Percentiles rank a stretch among this genome's conserved stretches.
These are phyloP conservation scores for Microsporum audouinii DNA, from an alignment of 2,329 filamentous ascomycete species.

Conservation along the genomic window DNA sequence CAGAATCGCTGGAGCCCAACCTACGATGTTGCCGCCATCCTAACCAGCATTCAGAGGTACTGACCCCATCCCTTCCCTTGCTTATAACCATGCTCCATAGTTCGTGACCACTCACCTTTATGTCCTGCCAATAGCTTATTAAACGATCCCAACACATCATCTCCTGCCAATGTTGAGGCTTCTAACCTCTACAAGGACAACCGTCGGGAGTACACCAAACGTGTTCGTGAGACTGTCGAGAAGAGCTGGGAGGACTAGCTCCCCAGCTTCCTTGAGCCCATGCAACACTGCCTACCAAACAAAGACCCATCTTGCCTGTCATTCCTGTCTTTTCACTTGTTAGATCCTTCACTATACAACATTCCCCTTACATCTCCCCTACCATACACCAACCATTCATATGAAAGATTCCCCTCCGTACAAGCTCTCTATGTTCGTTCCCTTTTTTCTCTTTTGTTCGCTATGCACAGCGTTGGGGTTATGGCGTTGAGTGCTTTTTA, in stretches of 20 bases:
- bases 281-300: background rate
- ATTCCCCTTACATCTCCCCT: too few species aligned
- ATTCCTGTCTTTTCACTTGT: background rate
- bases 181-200: slow-evolving; percentile 99
- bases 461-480: slow-evolving; percentile 3
- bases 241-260: slow-evolving; percentile 96
- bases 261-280: background rate
- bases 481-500: background rate
- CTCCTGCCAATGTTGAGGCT: slow-evolving; percentile 92
- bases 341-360: too few species aligned
- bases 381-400: too few species aligned
- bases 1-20: slow-evolving; percentile 98
- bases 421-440: background rate
- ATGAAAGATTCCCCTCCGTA: background rate
- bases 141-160: slow-evolving; percentile 97
- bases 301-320: background rate
- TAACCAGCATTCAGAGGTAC: slow-evolving; percentile 96
- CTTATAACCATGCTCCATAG: too few species aligned
- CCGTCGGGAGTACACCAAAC: slow-evolving; percentile 87
- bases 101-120: slow-evolving; percentile 2
- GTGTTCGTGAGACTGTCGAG: slow-evolving; percentile 91
- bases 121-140: slow-evolving; percentile 55
- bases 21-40: slow-evolving; percentile 91
- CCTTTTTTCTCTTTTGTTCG: background rate
- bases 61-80: background rate